Evolutionary conservation across 2,329 filamentous ascomycete genomes (phyloP).

Genomic region (Leptographium galeiforme): DNA sequence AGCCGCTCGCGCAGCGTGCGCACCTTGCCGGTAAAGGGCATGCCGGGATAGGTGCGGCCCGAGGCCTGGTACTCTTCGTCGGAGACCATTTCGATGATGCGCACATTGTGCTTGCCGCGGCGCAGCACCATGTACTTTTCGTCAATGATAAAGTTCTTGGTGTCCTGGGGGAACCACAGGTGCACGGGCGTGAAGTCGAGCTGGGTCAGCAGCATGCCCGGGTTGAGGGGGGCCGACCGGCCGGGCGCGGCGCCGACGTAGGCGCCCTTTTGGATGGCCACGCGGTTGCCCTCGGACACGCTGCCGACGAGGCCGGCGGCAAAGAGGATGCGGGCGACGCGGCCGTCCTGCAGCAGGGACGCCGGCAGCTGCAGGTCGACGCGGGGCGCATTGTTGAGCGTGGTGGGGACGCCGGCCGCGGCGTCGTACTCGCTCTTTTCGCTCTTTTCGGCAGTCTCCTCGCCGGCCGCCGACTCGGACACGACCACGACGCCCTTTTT

Average conservation of each 20-base stretch:
- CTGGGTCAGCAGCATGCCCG: constrained; percentile 32
- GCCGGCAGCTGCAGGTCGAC: constrained; percentile 46
- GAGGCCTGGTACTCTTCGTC: constrained; percentile 39
- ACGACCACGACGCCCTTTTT: constrained; percentile 11
- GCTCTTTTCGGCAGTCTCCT: constrained; percentile 5
- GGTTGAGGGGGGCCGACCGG: constrained; percentile 14
- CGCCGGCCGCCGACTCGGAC: background rate
- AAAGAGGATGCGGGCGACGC: constrained; percentile 44
- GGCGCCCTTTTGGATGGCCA: constrained; percentile 40
- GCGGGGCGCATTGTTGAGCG: constrained; percentile 33
- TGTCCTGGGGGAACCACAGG: constrained; percentile 42
- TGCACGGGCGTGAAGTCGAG: constrained; percentile 51
- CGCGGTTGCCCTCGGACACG: constrained; percentile 42
- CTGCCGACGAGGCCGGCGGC: constrained; percentile 46
- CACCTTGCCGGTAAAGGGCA: constrained; percentile 34
- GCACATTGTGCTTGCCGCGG: constrained; percentile 50
- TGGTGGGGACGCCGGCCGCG: constrained; percentile 7
- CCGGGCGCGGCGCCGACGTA: constrained; percentile 44
- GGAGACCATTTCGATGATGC: constrained; percentile 44
- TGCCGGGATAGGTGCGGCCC: constrained; percentile 38
- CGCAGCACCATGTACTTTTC: constrained; percentile 45
- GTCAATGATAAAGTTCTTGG: constrained; percentile 47
- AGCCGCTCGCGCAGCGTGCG: constrained; percentile 29
- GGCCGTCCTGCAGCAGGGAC: constrained; percentile 38
- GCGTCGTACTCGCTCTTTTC: constrained; percentile 1